Evolutionary conservation across 1,284 basidiomycete species (phyloP).

Genomic region (Coniophora puteana): DNA sequence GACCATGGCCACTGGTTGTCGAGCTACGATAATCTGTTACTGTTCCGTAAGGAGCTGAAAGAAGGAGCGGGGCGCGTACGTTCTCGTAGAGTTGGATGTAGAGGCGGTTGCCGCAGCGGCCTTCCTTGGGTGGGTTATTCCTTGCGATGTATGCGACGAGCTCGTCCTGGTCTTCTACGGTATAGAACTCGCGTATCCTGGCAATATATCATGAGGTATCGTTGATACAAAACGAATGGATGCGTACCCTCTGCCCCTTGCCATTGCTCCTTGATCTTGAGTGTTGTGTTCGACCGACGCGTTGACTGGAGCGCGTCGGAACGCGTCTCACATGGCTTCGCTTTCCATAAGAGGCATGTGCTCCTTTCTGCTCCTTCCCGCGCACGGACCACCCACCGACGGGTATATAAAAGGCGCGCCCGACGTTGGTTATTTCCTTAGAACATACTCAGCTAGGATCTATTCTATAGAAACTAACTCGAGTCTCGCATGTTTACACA

Average conservation of each 20-base stretch:
- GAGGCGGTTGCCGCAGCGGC: constrained; percentile 20
- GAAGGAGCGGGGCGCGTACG: constrained; percentile 10
- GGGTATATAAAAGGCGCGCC: constrained; percentile 38
- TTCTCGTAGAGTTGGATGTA: constrained; percentile 21
- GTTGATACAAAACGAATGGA: too few relatives aligned
- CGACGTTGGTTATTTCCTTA: constrained; percentile 35
- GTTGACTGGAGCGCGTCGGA: too few relatives aligned
- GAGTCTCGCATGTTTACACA: constrained; percentile 85
- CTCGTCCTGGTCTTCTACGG: constrained; percentile 33
- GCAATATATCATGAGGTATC: too few relatives aligned
- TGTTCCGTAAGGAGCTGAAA: background rate
- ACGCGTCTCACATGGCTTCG: too few relatives aligned
- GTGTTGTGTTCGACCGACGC: too few relatives aligned
- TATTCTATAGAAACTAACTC: constrained; percentile 88
- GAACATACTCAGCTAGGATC: constrained; percentile 89
- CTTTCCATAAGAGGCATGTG: too few relatives aligned
- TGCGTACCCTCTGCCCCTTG: too few relatives aligned
- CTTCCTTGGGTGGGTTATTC: constrained; percentile 26
- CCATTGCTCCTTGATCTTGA: too few relatives aligned
- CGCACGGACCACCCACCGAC: constrained; percentile 33
- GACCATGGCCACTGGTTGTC: constrained; percentile 20
- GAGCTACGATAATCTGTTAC: background rate
- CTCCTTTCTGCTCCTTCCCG: too few relatives aligned
- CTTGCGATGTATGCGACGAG: constrained; percentile 40
- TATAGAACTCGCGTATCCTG: constrained; percentile 24